A percentile compares a stretch with the other conserved stretches of the same genome.
phyloP scores from a whole-genome alignment of 2,329 filamentous ascomycete genomes.

The Fonsecaea nubica region DNA sequence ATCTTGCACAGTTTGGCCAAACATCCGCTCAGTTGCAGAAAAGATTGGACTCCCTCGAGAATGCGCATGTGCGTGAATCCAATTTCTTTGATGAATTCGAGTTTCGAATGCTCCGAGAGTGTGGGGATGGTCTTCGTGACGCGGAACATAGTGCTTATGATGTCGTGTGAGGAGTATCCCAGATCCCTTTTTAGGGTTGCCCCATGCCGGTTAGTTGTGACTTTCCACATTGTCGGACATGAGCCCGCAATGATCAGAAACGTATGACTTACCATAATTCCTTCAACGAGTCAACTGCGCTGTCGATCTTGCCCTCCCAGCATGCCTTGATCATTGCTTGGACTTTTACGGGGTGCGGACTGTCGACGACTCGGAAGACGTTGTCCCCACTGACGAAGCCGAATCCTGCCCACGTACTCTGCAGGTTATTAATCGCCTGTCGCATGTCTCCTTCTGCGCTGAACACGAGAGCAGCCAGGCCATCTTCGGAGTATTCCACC shows the following conservation, averaged over 20 bases:
- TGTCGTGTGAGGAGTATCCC: constrained; percentile 98
- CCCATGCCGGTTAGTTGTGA: constrained; percentile 24
- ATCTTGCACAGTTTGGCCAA: constrained; percentile 89
- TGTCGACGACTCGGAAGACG: constrained; percentile 96
- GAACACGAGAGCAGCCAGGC: constrained; percentile 93
- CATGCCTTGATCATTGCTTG: constrained; percentile 98
- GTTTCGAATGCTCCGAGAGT: constrained; percentile 89
- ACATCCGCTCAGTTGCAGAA: constrained; percentile 91
- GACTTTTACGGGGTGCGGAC: constrained; percentile 95
- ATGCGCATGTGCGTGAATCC: constrained; percentile 99
- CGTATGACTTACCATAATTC: constrained; percentile 76
- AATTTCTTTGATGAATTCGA: constrained; percentile 98
- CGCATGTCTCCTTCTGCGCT: constrained; percentile 98
- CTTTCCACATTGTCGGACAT: constrained; percentile 21
- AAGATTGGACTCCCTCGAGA: constrained; percentile 93
- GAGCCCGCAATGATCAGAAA: background rate
- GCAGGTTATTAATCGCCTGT: constrained; percentile 97
- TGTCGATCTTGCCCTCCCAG: constrained; percentile 88
- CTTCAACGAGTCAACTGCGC: constrained; percentile 81
- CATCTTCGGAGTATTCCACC: constrained; percentile 90
- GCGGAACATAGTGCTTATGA: constrained; percentile 98
- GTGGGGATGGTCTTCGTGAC: constrained; percentile 95
- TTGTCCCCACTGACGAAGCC: constrained; percentile 98
- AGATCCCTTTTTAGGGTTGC: constrained; percentile 62
- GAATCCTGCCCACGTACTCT: constrained; percentile 91